Evolutionary conservation across 164 flowering plant genomes (phyloP), one percentile per base, ranked within the genome.

Genomic region (Stephania cephalantha): DNA sequence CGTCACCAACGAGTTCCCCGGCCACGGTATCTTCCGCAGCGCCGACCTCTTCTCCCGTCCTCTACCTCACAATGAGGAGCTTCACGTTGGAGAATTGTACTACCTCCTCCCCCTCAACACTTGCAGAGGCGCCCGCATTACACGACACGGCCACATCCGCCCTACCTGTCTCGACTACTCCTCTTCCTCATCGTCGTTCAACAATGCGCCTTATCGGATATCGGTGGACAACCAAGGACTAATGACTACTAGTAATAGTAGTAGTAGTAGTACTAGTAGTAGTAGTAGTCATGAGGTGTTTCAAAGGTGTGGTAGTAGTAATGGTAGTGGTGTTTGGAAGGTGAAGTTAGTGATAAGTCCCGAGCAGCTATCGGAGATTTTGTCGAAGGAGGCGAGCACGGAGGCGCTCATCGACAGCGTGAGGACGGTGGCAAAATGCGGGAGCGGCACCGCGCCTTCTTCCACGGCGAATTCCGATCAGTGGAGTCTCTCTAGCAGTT

Each of bases 291-390:
- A 82, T 0, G 90, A 86, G 12, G 86, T 78, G 6, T 78, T 83
- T 22, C 80, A 85, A 1, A 79, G 85, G 69, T 55, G 71, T 18
- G 42, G 42, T 2, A 81, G 55, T 29, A 72, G 61, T 12, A 65
- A 9, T 50, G 55, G 55, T 50, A 25, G 66, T 31, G 90, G 94
- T 22, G 79, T 91, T 71, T 95, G 99, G 99, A 95, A 92, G 80
- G 99, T 95, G 83, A 91, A 90, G 90, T 84, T 95, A 72, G 97
- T 89, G 68, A 93, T 95, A 5, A 86, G 85, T 63, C 90, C 93
- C 4, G 87, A 86, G 78, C 89, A 89, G 81, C 67, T 95, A 81
- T 2, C 86, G 76, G 89, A 90, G 79, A 95, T 95, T 15, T 29
- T 95, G 78, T 84, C 97, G 0, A 85, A 90, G 46, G 92, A 90